phyloP scores from a whole-genome alignment of 129 eudicot species.

The Arctium lappa region DNA sequence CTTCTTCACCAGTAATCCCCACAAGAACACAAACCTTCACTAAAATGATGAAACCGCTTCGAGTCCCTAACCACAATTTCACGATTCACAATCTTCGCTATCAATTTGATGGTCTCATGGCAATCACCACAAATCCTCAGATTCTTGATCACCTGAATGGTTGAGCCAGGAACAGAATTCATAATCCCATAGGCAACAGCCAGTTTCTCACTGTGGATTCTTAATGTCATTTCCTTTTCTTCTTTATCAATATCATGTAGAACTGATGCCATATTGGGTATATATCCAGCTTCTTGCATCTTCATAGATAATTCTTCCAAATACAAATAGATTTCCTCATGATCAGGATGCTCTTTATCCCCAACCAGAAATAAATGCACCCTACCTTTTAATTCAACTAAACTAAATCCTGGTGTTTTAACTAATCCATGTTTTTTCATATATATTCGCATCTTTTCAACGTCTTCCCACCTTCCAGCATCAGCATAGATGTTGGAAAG shows the following conservation, averaged over 20 bases:
- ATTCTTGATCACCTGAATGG: constrained; percentile 56
- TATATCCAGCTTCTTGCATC: constrained; percentile 53
- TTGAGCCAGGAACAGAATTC: constrained; percentile 56
- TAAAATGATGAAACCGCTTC: constrained; percentile 64
- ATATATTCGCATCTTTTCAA: constrained; percentile 48
- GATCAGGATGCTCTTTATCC: constrained; percentile 56
- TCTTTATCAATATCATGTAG: constrained; percentile 58
- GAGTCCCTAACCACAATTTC: constrained; percentile 64
- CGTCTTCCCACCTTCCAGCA: constrained; percentile 70
- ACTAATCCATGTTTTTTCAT: constrained; percentile 41
- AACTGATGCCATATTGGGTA: constrained; percentile 55
- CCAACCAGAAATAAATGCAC: constrained; percentile 64
- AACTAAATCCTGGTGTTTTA: constrained; percentile 66
- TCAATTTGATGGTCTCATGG: constrained; percentile 51
- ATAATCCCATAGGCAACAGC: constrained; percentile 63
- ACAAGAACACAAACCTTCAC: constrained; percentile 52
- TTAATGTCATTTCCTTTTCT: constrained; percentile 60
- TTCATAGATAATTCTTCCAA: constrained; percentile 44
- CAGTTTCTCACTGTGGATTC: constrained; percentile 62
- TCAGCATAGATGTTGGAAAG: constrained; percentile 64
- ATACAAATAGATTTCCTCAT: constrained; percentile 43
- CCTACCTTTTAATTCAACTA: constrained; percentile 49
- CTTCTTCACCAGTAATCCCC: constrained; percentile 49
- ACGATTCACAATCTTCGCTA: constrained; percentile 47
- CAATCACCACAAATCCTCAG: constrained; percentile 65